phyloP scores from a whole-genome alignment of 768 basidiomycete species.

The Boletus rex-veris region DNA sequence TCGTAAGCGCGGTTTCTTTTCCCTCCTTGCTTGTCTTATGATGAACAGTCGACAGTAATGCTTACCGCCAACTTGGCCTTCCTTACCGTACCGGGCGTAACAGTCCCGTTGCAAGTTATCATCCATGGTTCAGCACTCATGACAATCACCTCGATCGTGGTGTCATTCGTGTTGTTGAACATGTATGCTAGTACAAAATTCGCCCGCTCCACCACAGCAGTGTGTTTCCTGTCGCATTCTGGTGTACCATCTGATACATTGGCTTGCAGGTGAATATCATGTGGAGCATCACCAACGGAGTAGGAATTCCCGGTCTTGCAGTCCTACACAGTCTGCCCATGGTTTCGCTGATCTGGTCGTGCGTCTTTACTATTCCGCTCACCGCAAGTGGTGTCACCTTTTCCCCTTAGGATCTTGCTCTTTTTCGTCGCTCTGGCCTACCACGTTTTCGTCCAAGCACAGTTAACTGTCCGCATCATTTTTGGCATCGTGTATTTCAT shows the following conservation, averaged over 20 bases:
- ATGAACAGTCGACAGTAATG: neutral
- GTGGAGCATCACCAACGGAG: neutral
- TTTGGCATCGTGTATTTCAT: neutral
- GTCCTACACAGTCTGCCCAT: neutral
- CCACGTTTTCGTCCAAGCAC: neutral
- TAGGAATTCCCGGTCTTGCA: neutral
- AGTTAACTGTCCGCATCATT: neutral
- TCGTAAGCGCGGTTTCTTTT: neutral
- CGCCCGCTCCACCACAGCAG: neutral
- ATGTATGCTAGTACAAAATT: neutral
- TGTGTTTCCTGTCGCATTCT: neutral
- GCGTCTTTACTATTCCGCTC: neutral
- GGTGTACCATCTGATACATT: neutral
- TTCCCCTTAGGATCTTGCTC: neutral
- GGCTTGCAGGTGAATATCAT: neutral
- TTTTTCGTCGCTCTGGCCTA: slow-evolving; percentile 1
- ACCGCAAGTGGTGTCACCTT: neutral
- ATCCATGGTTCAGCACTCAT: neutral
- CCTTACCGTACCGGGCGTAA: neutral
- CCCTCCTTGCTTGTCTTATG: neutral
- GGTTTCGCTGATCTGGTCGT: neutral
- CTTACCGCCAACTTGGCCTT: neutral
- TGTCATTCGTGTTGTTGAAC: neutral
- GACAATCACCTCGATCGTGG: neutral
- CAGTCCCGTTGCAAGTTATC: neutral